Evolutionary conservation across 176 grass and related monocot species (phyloP).

Genomic region (Musa acuminata): DNA sequence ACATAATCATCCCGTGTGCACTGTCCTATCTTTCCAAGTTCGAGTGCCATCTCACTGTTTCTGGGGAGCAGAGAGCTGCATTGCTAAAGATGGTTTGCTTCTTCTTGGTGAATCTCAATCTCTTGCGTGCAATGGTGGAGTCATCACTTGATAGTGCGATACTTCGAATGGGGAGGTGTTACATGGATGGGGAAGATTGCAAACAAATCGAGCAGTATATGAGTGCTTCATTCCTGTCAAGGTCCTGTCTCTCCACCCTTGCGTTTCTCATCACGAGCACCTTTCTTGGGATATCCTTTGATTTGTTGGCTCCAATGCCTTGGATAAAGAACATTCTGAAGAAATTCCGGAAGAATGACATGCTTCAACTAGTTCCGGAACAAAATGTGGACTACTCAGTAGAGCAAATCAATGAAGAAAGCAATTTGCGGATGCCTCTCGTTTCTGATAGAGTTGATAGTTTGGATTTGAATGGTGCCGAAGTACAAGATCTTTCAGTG

Average conservation of each 20-base stretch:
- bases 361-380: no score
- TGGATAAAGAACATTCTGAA: no score
- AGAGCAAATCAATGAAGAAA: no score
- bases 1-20: conserved; percentile 87
- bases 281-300: no score
- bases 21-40: conserved; percentile 92
- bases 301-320: no score
- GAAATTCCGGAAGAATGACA: no score
- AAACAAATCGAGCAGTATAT: conserved; percentile 84
- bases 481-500: no score
- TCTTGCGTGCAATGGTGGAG: conserved; percentile 75
- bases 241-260: conserved; percentile 87
- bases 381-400: conserved; percentile 70
- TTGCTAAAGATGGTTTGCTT: conserved; percentile 99
- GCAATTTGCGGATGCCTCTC: no score
- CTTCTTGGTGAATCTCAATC: conserved; percentile 93
- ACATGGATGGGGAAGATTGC: conserved; percentile 73
- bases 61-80: conserved; percentile 89
- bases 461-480: no score
- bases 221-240: conserved; percentile 94
- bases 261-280: conserved; percentile 89
- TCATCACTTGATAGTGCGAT: conserved; percentile 89
- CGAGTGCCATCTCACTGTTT: conserved; percentile 85
- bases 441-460: no score
- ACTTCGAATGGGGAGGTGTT: conserved; percentile 80